phyloP scores from a whole-genome alignment of 169 alveolate species.

The Plasmodium cynomolgi region DNA sequence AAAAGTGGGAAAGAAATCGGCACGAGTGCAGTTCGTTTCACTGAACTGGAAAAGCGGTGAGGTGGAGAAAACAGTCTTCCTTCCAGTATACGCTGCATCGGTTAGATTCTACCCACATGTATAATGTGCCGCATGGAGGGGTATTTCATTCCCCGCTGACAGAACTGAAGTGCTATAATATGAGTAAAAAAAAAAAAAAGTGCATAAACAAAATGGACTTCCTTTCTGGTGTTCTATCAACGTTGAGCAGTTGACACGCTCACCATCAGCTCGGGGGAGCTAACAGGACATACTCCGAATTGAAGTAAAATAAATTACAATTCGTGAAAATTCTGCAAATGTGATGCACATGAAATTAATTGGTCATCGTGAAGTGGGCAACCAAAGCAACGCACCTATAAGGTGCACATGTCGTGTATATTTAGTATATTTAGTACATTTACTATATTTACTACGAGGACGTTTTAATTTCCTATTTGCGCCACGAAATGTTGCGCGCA shows the following conservation, averaged over 20 bases:
- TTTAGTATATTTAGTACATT: too few relatives aligned
- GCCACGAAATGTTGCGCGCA: not conserved
- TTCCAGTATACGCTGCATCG: not conserved
- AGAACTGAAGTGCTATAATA: not conserved
- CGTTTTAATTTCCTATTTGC: not conserved
- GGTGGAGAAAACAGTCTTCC: not conserved
- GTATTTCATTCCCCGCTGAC: not conserved
- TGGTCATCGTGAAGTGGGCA: not conserved
- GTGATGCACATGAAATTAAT: not conserved
- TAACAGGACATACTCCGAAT: not conserved
- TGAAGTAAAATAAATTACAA: not conserved
- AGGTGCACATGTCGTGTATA: not conserved
- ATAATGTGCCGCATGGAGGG: not conserved
- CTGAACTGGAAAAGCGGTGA: not conserved
- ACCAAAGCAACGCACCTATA: not conserved
- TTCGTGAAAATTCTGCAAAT: not conserved
- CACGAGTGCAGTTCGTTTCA: not conserved
- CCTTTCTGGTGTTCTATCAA: not conserved
- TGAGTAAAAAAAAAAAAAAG: not conserved
- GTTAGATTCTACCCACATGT: not conserved
- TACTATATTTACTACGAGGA: not conserved
- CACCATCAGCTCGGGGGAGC: not conserved
- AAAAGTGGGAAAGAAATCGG: not conserved
- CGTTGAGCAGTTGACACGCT: not conserved
- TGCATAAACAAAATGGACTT: not conserved